These are phyloP conservation scores for Cicer yamashitae DNA, from an alignment of 306 rosid genomes.

Conservation along the genomic window DNA sequence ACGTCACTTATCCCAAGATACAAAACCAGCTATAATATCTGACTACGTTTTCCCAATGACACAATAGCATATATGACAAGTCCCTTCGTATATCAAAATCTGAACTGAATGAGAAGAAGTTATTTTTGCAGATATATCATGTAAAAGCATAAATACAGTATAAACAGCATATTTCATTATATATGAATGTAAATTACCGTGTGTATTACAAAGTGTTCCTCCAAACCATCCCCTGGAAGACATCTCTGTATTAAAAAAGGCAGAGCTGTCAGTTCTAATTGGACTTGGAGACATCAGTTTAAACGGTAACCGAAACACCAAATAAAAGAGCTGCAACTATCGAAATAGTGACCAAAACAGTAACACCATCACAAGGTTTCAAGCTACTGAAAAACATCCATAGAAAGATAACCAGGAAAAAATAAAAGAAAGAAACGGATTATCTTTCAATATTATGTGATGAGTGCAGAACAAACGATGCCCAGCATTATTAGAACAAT, in stretches of 20 bases:
- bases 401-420: not conserved
- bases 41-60: slow-evolving; percentile 19
- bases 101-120: not conserved
- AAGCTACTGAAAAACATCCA: slow-evolving; percentile 5
- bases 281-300: slow-evolving; percentile 26
- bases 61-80: slow-evolving; percentile 10
- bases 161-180: slow-evolving; percentile 22
- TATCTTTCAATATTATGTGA: slow-evolving; percentile 20
- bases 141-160: slow-evolving; percentile 6
- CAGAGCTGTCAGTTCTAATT: slow-evolving; percentile 30
- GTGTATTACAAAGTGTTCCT: slow-evolving; percentile 88
- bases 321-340: slow-evolving; percentile 33
- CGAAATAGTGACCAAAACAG: slow-evolving; percentile 20
- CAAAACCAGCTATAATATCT: slow-evolving; percentile 9
- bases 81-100: slow-evolving; percentile 24
- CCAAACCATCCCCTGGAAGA: slow-evolving; percentile 84
- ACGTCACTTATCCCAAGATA: slow-evolving; percentile 2
- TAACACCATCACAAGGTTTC: slow-evolving; percentile 16
- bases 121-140: slow-evolving; percentile 18
- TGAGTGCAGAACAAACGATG: slow-evolving; percentile 9
- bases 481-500: slow-evolving; percentile 8
- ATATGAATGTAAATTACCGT: slow-evolving; percentile 55
- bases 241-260: slow-evolving; percentile 76
- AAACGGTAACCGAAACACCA: slow-evolving; percentile 23
- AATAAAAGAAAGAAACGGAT: slow-evolving; percentile 7